Evolutionary conservation across 306 rosid genomes (phyloP).

Genomic region (Acacia melanoxylon): DNA sequence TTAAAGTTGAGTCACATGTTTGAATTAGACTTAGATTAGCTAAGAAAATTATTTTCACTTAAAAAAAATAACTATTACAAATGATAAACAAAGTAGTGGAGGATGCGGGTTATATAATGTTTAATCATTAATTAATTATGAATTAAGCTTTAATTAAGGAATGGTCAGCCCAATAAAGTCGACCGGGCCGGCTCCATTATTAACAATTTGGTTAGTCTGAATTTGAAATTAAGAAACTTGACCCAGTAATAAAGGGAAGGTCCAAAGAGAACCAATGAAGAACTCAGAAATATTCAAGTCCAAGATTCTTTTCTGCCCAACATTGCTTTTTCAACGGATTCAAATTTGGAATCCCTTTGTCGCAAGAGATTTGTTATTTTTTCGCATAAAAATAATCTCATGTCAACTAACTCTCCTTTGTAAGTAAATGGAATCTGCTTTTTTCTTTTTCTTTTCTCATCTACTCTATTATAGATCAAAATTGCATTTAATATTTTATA

Average conservation of each 20-base stretch:
- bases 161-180: background rate
- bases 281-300: background rate
- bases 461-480: too few species aligned
- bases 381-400: background rate
- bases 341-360: background rate
- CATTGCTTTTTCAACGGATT: background rate
- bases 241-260: background rate
- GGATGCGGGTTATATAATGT: background rate
- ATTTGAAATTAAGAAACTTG: background rate
- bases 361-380: background rate
- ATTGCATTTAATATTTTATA: too few species aligned
- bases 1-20: background rate
- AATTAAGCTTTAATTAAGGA: background rate
- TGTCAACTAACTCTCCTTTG: background rate
- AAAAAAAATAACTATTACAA: background rate
- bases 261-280: background rate
- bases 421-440: background rate
- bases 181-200: background rate
- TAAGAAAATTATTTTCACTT: background rate
- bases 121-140: background rate
- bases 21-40: background rate
- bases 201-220: background rate
- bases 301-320: background rate
- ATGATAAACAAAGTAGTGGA: background rate
- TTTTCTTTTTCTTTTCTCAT: too few species aligned